These are phyloP conservation scores for Panaeolus papilionaceus DNA, from an alignment of 768 basidiomycete genomes.

Conservation along the genomic window DNA sequence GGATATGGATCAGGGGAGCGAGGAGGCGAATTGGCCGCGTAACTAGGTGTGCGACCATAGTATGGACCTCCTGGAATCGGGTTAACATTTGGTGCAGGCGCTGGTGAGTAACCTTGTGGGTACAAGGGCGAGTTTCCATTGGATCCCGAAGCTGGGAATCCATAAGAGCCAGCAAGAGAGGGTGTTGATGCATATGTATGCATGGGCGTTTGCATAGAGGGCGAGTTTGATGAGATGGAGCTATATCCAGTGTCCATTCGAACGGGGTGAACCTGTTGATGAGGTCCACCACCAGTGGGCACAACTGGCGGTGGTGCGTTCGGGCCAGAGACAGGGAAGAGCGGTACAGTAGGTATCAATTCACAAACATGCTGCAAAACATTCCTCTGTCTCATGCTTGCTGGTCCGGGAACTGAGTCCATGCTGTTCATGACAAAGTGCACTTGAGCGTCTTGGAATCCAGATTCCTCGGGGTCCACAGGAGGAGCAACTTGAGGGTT, in stretches of 20 bases:
- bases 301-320: conserved; percentile 7
- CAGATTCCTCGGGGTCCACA: conserved; percentile 61
- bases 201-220: not conserved
- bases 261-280: not conserved
- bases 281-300: not conserved
- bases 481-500: conserved; percentile 70
- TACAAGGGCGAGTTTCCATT: conserved; percentile 4
- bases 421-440: conserved; percentile 85
- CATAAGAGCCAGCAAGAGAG: conserved; percentile 1
- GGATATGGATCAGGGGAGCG: not conserved
- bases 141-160: not conserved
- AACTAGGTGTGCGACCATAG: not conserved
- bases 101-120: not conserved
- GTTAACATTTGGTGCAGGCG: not conserved
- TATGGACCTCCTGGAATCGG: conserved; percentile 1
- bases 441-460: conserved; percentile 78
- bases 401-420: conserved; percentile 47
- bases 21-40: not conserved
- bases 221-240: not conserved
- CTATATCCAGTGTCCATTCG: conserved; percentile 6
- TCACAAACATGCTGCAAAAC: conserved; percentile 80
- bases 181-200: not conserved
- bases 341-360: conserved; percentile 76
- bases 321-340: conserved; percentile 45
- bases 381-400: conserved; percentile 47